Evolutionary conservation across 2,329 filamentous ascomycete genomes (phyloP).

Genomic region (Penicillium sp.): DNA sequence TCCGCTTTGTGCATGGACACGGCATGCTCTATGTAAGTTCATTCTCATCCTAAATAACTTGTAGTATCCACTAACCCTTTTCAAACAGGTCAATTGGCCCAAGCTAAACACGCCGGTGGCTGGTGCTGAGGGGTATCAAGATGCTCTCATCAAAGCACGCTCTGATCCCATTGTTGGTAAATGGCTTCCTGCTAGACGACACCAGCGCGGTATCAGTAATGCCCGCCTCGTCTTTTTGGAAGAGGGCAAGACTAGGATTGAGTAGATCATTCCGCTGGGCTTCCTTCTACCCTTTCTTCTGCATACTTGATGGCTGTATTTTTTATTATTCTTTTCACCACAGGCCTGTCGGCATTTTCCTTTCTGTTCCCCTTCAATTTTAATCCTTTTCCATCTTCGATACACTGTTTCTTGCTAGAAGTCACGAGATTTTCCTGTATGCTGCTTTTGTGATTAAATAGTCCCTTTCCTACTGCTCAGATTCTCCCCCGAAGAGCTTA

Average conservation of each 20-base stretch:
- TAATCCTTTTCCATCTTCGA: background rate
- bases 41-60: background rate
- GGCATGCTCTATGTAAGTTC: conserved; percentile 89
- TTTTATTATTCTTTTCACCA: conserved; percentile 12
- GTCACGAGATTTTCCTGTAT: background rate
- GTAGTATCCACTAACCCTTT: background rate
- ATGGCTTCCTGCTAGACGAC: conserved; percentile 60
- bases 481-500: background rate
- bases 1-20: conserved; percentile 75
- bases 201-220: conserved; percentile 81
- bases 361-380: background rate
- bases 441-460: no score
- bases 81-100: conserved; percentile 86
- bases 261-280: conserved; percentile 43
- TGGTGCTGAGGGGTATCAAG: conserved; percentile 82
- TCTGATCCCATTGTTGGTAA: conserved; percentile 79
- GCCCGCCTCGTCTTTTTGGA: conserved; percentile 80
- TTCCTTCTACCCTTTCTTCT: background rate
- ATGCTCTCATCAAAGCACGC: conserved; percentile 76
- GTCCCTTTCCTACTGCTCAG: background rate
- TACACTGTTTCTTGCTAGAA: background rate
- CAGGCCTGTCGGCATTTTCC: background rate
- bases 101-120: conserved; percentile 88
- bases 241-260: conserved; percentile 98
- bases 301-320: conserved; percentile 21